Evolutionary conservation across 2,329 filamentous ascomycete genomes (phyloP), one percentile per base, ranked within the genome.

Genomic region (Microthyrium microscopicum): DNA sequence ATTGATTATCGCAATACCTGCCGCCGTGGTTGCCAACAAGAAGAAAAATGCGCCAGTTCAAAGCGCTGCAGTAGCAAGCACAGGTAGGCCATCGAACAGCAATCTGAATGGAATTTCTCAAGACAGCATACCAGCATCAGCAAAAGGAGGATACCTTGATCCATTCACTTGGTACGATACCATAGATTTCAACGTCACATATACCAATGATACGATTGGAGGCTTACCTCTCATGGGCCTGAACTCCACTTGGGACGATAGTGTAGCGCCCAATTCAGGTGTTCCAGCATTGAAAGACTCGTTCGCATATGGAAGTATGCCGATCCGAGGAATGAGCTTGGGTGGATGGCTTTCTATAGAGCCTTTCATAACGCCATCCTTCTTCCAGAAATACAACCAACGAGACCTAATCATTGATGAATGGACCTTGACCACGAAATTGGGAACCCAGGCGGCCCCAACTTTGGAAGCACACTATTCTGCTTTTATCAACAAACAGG

Each of bases 281-380:
- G 83, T 91, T 0, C 80, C 84, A 1, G 62, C 82, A 1, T 62
- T 98, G 5, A 68, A 82, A 43, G 64, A 85, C 39, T 47, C 64
- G 1, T 94, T 87, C 68, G 73, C 76, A 2, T 98, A 95, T 46
- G 69, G 73, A 2, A 72, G 70, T 16, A 73, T 65, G 34, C 84
- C 84, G 3, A 83, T 91, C 16, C 72, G 87, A 5, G 89, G 89
- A 1, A 81, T 95, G 21, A 95, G 93, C 46, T 53, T 95, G 1
- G 89, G 89, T 31, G 89, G 89, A 9, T 98, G 89, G 89, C 68
- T 98, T 2, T 80, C 78, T 2, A 60, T 95, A 9, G 89, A 95
- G 48, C 89, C 89, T 0, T 94, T 92, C 52, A 95, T 98, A 50
- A 87, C 81, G 4, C 87, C 89, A 0, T 93, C 84, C 1, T 66